Evolutionary conservation across 345 rosid genomes (phyloP), one percentile per base, ranked within the genome.

Genomic region (Aegle marmelos): DNA sequence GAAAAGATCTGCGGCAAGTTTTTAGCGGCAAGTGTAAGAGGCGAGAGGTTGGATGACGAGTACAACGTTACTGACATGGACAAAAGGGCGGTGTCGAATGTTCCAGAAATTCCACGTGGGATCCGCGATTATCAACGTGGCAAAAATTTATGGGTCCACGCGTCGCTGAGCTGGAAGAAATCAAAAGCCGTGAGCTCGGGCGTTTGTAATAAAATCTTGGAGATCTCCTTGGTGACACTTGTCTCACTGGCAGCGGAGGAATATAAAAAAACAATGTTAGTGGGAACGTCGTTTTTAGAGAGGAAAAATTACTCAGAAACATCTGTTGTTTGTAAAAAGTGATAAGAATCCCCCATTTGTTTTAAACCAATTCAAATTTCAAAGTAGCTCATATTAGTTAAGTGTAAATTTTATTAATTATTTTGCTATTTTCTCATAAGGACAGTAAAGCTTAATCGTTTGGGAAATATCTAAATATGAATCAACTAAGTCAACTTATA

Each of bases 141-240:
- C 60, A 4, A 31, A 7, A 36, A 13, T 17, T 22, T 53, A 7
- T 54, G 80, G 75, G 83, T 21, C 61, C 1, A 2, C 5, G 70
- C 45, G 6, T 72, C 56, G 84, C 84, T 84, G 88, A 79, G 75
- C 57, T 86, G 89, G 92, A 87, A 73, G 27, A 81, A 85, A 89
- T 89, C 88, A 74, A 86, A 84, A 84, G 83, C 85, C 53, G 69
- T 1, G 81, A 73, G 84, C 77, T 78, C 14, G 5, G 25, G 68
- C 34, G 41, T 19, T 60, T 3, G 70, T 28, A 6, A 33, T 10
- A 30, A 74, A 67, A 79, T 72, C 77, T 58, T 75, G 22, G 22
- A 39, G 60, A 81, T 81, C 80, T 67, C 63, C 11, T 2, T 36
- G 0, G 22, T 72, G 36, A 75, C 82, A 80, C 84, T 77, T 76